Evolutionary conservation across 2,329 filamentous ascomycete species (phyloP).

Genomic region (Parastagonospora avenae): DNA sequence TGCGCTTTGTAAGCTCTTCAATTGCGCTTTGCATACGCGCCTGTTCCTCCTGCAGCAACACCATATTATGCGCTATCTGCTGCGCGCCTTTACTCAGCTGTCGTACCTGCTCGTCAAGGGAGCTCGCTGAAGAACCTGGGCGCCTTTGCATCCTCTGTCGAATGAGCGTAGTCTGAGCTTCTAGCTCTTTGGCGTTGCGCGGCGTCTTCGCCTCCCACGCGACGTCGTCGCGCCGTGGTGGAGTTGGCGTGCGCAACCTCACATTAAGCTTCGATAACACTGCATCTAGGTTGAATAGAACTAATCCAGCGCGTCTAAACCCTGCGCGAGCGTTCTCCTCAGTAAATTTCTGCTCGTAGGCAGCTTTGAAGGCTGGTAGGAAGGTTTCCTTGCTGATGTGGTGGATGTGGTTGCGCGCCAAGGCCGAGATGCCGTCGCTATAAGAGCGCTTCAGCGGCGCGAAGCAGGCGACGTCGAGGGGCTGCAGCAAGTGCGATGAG

Average conservation of each 20-base stretch:
- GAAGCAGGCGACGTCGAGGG: neutral
- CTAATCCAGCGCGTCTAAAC: conserved; percentile 40
- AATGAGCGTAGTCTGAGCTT: conserved; percentile 12
- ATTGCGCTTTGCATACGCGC: no score
- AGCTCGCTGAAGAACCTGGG: no score
- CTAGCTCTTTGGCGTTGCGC: conserved; percentile 9
- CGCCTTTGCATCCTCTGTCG: neutral
- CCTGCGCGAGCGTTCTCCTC: conserved; percentile 29
- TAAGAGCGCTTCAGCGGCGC: conserved; percentile 23
- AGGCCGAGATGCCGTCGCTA: conserved; percentile 29
- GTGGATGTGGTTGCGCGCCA: conserved; percentile 33
- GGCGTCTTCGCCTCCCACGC: conserved; percentile 12
- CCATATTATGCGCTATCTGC: no score
- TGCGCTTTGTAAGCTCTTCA: neutral
- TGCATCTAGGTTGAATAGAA: conserved; percentile 36
- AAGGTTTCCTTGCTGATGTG: conserved; percentile 30
- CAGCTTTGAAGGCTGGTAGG: conserved; percentile 25
- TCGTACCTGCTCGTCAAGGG: no score
- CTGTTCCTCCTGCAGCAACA: no score
- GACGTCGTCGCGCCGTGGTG: conserved; percentile 1
- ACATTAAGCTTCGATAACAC: conserved; percentile 42
- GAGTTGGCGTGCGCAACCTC: conserved; percentile 14
- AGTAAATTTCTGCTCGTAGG: conserved; percentile 15
- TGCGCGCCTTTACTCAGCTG: no score
- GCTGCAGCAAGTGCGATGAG: neutral